Conservation (phyloP, 371 early-diverging fungal genomes). For the Choanephora cucurbitarum region DNA sequence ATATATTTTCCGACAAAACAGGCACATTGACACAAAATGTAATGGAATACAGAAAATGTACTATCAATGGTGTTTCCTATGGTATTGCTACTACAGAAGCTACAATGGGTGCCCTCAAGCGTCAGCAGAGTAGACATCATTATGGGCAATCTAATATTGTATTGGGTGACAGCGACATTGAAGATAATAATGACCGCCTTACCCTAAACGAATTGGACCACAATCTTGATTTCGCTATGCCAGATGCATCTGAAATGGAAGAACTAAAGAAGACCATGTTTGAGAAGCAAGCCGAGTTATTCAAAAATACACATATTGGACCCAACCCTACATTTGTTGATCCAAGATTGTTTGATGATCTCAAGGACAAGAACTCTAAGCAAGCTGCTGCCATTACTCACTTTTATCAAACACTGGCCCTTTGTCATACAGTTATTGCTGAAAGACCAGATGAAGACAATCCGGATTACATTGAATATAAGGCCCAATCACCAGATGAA, state of each 20-base stretch:
- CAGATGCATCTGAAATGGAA: slow-evolving; percentile 12
- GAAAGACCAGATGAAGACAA: slow-evolving; percentile 51
- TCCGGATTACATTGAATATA: slow-evolving; percentile 66
- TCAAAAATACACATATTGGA: slow-evolving; percentile 39
- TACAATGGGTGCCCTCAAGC: slow-evolving; percentile 30
- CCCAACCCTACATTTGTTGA: slow-evolving; percentile 48
- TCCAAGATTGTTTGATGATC: slow-evolving; percentile 43
- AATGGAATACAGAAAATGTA: slow-evolving; percentile 83
- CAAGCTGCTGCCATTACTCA: slow-evolving; percentile 68
- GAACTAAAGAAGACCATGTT: slow-evolving; percentile 43
- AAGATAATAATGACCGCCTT: slow-evolving; percentile 2
- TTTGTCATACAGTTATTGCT: slow-evolving; percentile 81
- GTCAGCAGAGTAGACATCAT: slow-evolving; percentile 45
- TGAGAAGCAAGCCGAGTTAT: slow-evolving; percentile 37
- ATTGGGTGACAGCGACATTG: slow-evolving; percentile 19
- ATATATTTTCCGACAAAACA: slow-evolving; percentile 97
- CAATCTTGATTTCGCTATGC: neutral
- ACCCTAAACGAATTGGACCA: slow-evolving; percentile 8
- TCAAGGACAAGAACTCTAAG: slow-evolving; percentile 32
- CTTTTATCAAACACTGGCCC: slow-evolving; percentile 72
- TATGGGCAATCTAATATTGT: slow-evolving; percentile 13
- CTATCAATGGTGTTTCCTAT: slow-evolving; percentile 82
- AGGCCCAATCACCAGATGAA: slow-evolving; percentile 94
- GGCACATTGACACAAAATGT: slow-evolving; percentile 83
- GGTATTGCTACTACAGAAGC: slow-evolving; percentile 58